Base-by-base conservation (phyloP, 164 flowering plant species). In the Paratinospora sagittata region DNA sequence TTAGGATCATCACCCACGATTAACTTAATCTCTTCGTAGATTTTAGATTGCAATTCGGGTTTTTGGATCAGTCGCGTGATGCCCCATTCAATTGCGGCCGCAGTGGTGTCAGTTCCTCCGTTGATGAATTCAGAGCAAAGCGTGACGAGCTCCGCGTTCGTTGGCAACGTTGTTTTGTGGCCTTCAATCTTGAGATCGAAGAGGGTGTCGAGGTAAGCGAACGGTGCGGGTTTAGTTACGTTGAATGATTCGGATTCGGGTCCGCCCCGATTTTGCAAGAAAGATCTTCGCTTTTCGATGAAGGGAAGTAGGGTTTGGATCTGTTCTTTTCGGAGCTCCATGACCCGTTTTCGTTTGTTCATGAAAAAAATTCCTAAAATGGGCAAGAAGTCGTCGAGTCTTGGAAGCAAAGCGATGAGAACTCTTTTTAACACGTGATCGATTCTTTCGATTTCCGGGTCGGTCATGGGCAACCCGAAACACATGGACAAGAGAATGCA, bases 61-160 rank as follows among this genome's bases (percentile, higher is more conserved):
- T 92, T 81, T 19, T 82, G 84, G 70, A 95, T 89, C 33, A 95
- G 69, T 63, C 87, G 73, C 0, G 89, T 97, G 1, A 95, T 81
- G 27, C 85, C 97, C 98, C 98, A 95, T 79, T 95, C 98, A 55
- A 95, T 68, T 0, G 92, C 97, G 0, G 98, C 88, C 3, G 78
- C 97, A 0, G 98, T 92, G 3, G 98, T 95, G 86, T 95, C 98
- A 0, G 97, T 92, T 10, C 98, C 98, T 39, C 98, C 98, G 63
- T 95, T 95, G 78, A 95, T 74, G 63, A 95, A 89, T 75, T 92
- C 98, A 7, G 97, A 90, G 82, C 93, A 89, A 27, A 95, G 90
- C 0, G 98, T 78, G 26, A 95, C 98, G 6, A 95, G 79, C 75
- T 92, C 94, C 0, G 76, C 72, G 52, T 89, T 71, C 3, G 85